A percentile compares a stretch with the other conserved stretches of the same genome.
These are phyloP conservation scores for Spergularia azorica DNA, from an alignment of 179 eudicot genomes.

Conservation along the genomic window DNA sequence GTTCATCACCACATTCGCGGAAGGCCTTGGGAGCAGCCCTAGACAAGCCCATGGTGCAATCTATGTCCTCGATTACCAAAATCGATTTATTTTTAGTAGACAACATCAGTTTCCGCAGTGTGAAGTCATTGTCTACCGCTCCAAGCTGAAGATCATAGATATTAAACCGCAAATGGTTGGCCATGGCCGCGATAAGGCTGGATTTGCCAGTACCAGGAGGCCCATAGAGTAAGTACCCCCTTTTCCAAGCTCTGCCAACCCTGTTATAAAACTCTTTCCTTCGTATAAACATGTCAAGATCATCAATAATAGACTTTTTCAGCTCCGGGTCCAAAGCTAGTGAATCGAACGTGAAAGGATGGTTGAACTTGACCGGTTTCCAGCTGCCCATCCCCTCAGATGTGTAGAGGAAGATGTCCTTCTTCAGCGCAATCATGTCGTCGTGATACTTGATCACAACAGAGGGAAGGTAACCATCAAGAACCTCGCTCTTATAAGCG, in stretches of 20 bases:
- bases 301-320: conserved; percentile 27
- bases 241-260: conserved; percentile 44
- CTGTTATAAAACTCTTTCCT: conserved; percentile 33
- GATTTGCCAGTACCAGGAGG: conserved; percentile 49
- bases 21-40: neutral
- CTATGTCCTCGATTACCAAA: conserved; percentile 41
- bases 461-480: conserved; percentile 29
- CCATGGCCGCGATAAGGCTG: conserved; percentile 45
- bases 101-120: conserved; percentile 30
- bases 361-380: conserved; percentile 18
- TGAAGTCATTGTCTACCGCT: conserved; percentile 8
- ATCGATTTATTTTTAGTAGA: conserved; percentile 27
- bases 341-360: conserved; percentile 34
- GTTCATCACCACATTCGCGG: neutral
- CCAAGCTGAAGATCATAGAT: conserved; percentile 39
- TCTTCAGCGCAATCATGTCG: conserved; percentile 19
- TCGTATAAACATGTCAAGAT: conserved; percentile 33
- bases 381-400: neutral
- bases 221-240: conserved; percentile 44
- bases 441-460: conserved; percentile 31
- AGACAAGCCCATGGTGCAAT: conserved; percentile 30
- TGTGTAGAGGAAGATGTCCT: conserved; percentile 32
- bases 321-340: conserved; percentile 34
- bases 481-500: conserved; percentile 25
- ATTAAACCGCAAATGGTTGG: conserved; percentile 37